phyloP scores from a whole-genome alignment of 306 rosid genomes.

The Prunus kanzakura region DNA sequence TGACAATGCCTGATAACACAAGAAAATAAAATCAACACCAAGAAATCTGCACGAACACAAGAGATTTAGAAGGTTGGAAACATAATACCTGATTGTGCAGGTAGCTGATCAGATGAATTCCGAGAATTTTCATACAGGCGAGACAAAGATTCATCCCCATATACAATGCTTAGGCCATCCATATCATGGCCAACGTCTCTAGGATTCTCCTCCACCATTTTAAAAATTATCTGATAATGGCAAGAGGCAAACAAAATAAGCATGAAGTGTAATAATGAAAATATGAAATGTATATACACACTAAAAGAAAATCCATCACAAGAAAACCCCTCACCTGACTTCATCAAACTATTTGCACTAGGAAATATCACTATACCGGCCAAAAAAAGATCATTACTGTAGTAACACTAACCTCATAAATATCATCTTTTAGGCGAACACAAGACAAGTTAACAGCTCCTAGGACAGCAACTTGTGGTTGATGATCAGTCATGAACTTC shows the following conservation, averaged over 20 bases:
- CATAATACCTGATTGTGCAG: constrained; percentile 69
- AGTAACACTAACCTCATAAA: constrained; percentile 71
- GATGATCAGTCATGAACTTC: constrained; percentile 99
- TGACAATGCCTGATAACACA: constrained; percentile 76
- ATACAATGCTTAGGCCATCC: constrained; percentile 94
- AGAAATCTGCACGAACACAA: neutral
- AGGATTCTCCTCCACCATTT: constrained; percentile 99
- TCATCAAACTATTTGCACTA: neutral
- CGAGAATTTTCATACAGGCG: constrained; percentile 92
- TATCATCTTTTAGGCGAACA: constrained; percentile 87
- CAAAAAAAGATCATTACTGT: neutral
- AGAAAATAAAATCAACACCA: constrained; percentile 15
- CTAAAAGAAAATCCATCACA: neutral
- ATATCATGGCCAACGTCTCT: constrained; percentile 98
- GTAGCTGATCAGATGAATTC: constrained; percentile 90
- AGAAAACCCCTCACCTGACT: neutral
- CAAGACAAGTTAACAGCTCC: constrained; percentile 96
- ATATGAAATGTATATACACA: neutral
- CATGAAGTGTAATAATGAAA: neutral
- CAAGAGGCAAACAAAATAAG: constrained; percentile 20
- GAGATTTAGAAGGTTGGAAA: neutral
- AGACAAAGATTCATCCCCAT: constrained; percentile 93
- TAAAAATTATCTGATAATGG: constrained; percentile 70
- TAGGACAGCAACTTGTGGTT: constrained; percentile 93
- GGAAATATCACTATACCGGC: neutral